These are phyloP conservation scores for Ascochyta fabae DNA, from an alignment of 2,329 filamentous ascomycete genomes.

Conservation along the genomic window DNA sequence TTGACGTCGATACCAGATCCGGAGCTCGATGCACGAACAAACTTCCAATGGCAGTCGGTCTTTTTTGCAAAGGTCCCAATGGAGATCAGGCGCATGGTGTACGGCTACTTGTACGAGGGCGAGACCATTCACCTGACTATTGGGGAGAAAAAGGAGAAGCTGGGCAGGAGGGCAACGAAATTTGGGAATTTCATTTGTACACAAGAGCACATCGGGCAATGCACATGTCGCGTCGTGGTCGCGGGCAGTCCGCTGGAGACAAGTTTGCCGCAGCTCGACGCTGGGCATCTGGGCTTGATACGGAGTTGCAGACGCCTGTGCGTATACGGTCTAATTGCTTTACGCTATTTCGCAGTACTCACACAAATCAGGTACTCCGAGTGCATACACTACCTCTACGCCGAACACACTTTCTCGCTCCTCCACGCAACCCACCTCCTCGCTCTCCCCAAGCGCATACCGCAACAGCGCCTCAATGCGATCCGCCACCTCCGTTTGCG, in stretches of 20 bases:
- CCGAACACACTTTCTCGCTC: constrained; percentile 40
- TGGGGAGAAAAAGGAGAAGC: constrained; percentile 30
- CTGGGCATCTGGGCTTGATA: constrained; percentile 22
- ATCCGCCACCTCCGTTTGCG: constrained; percentile 41
- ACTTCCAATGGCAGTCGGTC: constrained; percentile 34
- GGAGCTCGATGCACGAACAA: constrained; percentile 36
- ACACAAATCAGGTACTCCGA: constrained; percentile 38
- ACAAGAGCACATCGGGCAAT: constrained; percentile 22
- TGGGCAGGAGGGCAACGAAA: constrained; percentile 9
- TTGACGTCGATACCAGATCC: constrained; percentile 27
- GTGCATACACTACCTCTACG: constrained; percentile 39
- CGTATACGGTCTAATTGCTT: background rate
- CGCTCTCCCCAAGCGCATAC: constrained; percentile 38
- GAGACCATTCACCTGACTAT: constrained; percentile 42
- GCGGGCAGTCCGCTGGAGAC: constrained; percentile 23
- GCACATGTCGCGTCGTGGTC: constrained; percentile 39
- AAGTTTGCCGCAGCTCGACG: constrained; percentile 7
- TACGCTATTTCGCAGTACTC: background rate
- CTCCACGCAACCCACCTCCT: constrained; percentile 44
- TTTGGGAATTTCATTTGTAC: constrained; percentile 45
- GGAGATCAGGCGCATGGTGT: constrained; percentile 42
- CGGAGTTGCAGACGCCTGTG: constrained; percentile 40
- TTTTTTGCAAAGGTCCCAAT: constrained; percentile 43
- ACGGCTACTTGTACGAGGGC: constrained; percentile 38
- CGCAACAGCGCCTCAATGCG: constrained; percentile 31